These are phyloP conservation scores for Cutaneotrichosporon sp. DNA, from an alignment of 1,284 basidiomycete species.

Conservation along the genomic window DNA sequence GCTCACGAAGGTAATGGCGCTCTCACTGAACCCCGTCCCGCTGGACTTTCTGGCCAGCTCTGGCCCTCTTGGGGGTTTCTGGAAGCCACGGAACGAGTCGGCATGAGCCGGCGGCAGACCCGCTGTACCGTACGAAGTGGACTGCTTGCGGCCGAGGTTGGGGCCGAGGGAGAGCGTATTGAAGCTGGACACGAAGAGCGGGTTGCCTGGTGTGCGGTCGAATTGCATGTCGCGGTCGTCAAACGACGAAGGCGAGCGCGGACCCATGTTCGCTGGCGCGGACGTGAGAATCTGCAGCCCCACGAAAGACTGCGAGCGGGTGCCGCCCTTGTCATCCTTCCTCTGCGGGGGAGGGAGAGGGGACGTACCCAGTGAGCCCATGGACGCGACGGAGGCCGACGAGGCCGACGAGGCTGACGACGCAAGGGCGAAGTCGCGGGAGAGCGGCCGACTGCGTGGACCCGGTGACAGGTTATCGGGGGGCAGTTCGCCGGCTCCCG, in stretches of 20 bases:
- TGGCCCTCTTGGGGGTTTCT: neutral
- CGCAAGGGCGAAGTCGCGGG: neutral
- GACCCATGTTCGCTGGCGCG: neutral
- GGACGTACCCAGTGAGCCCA: neutral
- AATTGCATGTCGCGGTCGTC: slow-evolving; percentile 11
- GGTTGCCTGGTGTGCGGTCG: slow-evolving; percentile 42
- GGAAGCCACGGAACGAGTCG: slow-evolving; percentile 9
- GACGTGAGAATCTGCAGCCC: slow-evolving; percentile 40
- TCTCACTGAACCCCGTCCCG: slow-evolving; percentile 46
- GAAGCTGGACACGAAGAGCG: slow-evolving; percentile 44
- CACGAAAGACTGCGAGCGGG: slow-evolving; percentile 34
- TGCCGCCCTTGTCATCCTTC: neutral
- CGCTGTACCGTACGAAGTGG: neutral
- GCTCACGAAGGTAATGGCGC: slow-evolving; percentile 46
- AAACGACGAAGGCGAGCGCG: neutral
- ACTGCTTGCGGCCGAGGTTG: slow-evolving; percentile 40
- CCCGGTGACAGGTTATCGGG: neutral
- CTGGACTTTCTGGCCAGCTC: slow-evolving; percentile 30
- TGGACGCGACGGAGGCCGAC: neutral
- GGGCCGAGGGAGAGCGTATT: slow-evolving; percentile 36
- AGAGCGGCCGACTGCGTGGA: neutral
- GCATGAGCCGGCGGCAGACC: neutral
- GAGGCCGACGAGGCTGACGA: neutral
- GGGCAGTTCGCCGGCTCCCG: neutral
- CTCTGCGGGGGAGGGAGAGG: neutral